These are phyloP conservation scores for Populus nigra DNA, from an alignment of 345 rosid genomes.

Conservation along the genomic window DNA sequence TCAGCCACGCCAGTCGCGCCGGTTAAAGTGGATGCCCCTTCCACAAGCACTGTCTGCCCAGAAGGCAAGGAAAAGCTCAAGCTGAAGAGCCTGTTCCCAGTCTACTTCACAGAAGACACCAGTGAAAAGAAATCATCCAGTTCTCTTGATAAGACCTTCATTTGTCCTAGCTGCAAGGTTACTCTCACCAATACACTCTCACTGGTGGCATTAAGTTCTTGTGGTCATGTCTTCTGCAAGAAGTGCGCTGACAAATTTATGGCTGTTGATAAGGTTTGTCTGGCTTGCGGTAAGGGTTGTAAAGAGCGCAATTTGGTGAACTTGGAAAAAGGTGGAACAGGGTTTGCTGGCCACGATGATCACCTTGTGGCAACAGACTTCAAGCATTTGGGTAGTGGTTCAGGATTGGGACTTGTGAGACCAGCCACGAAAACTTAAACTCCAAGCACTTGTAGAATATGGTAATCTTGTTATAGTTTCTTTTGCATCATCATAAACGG, in stretches of 20 bases:
- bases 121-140: conserved; percentile 50
- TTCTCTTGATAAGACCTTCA: conserved; percentile 60
- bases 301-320: conserved; percentile 72
- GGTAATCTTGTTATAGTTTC: not conserved
- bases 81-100: conserved; percentile 77
- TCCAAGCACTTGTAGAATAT: not conserved
- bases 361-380: conserved; percentile 78
- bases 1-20: conserved; percentile 96
- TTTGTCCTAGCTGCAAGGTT: conserved; percentile 96
- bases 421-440: conserved; percentile 34
- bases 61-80: conserved; percentile 89
- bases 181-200: conserved; percentile 80
- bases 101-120: conserved; percentile 65
- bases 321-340: conserved; percentile 83
- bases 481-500: not conserved
- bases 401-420: conserved; percentile 86
- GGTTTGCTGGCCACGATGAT: conserved; percentile 84
- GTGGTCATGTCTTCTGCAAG: conserved; percentile 97
- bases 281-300: conserved; percentile 70
- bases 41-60: conserved; percentile 66
- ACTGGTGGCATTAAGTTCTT: conserved; percentile 73
- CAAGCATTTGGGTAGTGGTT: conserved; percentile 96
- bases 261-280: conserved; percentile 71
- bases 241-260: conserved; percentile 83
- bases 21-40: conserved; percentile 67